phyloP scores from a whole-genome alignment of 2,329 filamentous ascomycete genomes.

The Diplodia scrobiculata region DNA sequence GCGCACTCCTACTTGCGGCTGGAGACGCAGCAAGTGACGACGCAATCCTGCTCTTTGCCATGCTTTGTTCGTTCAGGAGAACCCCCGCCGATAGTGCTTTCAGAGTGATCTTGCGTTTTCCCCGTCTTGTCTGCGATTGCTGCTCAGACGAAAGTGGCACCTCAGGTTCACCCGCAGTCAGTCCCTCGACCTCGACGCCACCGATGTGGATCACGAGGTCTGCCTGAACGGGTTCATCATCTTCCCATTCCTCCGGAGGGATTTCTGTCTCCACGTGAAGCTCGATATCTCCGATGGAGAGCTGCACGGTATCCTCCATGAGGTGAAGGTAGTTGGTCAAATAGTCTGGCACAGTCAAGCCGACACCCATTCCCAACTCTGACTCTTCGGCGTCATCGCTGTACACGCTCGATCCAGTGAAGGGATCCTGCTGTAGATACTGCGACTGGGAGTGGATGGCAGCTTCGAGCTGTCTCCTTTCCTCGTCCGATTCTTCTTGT shows the following conservation, averaged over 20 bases:
- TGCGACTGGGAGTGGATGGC: constrained; percentile 66
- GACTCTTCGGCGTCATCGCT: constrained; percentile 52
- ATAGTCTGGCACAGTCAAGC: constrained; percentile 69
- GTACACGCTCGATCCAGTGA: constrained; percentile 51
- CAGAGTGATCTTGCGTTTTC: constrained; percentile 67
- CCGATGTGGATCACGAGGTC: constrained; percentile 59
- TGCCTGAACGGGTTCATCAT: constrained; percentile 55
- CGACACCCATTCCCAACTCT: constrained; percentile 31
- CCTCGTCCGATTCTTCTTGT: constrained; percentile 66
- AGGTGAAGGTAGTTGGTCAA: constrained; percentile 73
- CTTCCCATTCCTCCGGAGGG: constrained; percentile 52
- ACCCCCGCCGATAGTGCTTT: constrained; percentile 65
- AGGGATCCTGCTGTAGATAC: constrained; percentile 56
- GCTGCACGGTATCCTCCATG: constrained; percentile 69
- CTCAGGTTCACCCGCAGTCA: constrained; percentile 43
- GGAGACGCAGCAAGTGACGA: constrained; percentile 9
- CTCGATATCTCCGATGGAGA: constrained; percentile 66
- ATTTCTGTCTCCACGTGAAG: constrained; percentile 64
- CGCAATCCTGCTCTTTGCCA: constrained; percentile 23
- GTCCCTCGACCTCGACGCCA: constrained; percentile 66
- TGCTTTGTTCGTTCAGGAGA: constrained; percentile 23
- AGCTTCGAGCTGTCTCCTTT: constrained; percentile 68
- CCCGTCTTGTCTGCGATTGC: constrained; percentile 53
- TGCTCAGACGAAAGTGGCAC: constrained; percentile 5
- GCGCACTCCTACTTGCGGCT: not conserved